Conservation (phyloP, 1,284 basidiomycete genomes). For the Puccinia horiana region DNA sequence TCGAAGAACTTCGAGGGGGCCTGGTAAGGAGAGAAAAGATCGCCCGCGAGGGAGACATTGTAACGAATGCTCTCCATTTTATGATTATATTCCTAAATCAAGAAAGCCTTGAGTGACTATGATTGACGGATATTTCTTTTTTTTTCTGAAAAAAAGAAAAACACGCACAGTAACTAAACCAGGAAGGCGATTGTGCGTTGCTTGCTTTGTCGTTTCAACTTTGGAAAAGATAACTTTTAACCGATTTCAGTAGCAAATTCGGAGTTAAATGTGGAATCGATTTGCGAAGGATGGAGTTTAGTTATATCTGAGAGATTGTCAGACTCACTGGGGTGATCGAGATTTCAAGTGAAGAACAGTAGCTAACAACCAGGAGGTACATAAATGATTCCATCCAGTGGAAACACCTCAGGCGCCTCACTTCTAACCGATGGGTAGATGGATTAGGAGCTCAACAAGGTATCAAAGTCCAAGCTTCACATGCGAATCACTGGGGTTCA, state of each 20-base stretch:
- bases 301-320: conserved; percentile 26
- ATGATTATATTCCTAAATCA: neutral
- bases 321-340: conserved; percentile 24
- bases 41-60: neutral
- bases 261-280: neutral
- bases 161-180: conserved; percentile 5
- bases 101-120: neutral
- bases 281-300: conserved; percentile 1
- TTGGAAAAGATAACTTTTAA: neutral
- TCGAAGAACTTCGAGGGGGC: conserved; percentile 6
- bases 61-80: conserved; percentile 6
- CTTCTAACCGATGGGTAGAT: neutral
- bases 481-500: conserved; percentile 14
- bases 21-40: neutral
- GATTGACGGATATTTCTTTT: neutral
- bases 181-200: neutral
- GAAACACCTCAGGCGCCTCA: neutral
- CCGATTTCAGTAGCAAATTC: neutral
- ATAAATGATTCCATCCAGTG: neutral
- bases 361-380: conserved; percentile 22
- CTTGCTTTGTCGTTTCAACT: neutral
- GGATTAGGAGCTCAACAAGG: neutral
- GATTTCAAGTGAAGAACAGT: conserved; percentile 17
- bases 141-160: neutral
- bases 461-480: conserved; percentile 7